A percentile compares a stretch with the other conserved stretches of the same genome.
Conservation (phyloP, 352 stramenopile genomes). For the Phytophthora macrochlamydospora region DNA sequence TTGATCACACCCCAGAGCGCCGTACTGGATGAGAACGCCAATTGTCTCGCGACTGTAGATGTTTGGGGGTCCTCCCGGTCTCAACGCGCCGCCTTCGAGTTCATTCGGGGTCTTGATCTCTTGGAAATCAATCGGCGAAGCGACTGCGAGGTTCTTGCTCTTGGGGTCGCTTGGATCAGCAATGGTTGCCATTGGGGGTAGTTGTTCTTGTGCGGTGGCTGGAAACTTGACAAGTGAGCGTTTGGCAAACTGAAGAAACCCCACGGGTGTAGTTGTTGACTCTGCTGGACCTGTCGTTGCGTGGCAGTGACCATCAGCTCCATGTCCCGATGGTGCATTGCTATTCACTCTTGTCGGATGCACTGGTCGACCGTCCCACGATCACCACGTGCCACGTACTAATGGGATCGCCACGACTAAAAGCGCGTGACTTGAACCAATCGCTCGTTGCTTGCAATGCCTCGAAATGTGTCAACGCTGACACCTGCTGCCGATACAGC, state of each 20-base stretch:
- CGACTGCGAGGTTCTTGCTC: slow-evolving; percentile 5
- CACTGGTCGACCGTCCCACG: slow-evolving; percentile 24
- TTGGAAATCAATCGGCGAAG: slow-evolving; percentile 25
- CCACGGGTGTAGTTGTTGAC: slow-evolving; percentile 1
- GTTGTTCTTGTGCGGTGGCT: slow-evolving; percentile 10
- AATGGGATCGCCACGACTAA: slow-evolving; percentile 30
- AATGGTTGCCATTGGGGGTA: slow-evolving; percentile 2
- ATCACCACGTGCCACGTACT: slow-evolving; percentile 35
- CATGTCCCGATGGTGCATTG: slow-evolving; percentile 26
- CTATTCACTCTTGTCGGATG: slow-evolving; percentile 36
- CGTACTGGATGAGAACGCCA: slow-evolving; percentile 53
- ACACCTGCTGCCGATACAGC: not conserved
- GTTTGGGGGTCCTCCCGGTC: slow-evolving; percentile 37
- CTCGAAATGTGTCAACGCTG: slow-evolving; percentile 15
- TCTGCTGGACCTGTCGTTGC: slow-evolving; percentile 14
- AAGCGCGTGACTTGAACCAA: slow-evolving; percentile 31
- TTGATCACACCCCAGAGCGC: slow-evolving; percentile 51
- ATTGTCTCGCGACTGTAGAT: slow-evolving; percentile 43
- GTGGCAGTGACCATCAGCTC: slow-evolving; percentile 9
- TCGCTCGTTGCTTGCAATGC: slow-evolving; percentile 14
- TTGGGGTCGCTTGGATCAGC: slow-evolving; percentile 14
- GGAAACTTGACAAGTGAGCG: slow-evolving; percentile 24
- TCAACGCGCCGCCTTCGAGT: slow-evolving; percentile 44
- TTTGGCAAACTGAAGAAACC: not conserved
- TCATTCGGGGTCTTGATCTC: slow-evolving; percentile 39